Evolutionary conservation across 352 stramenopile species (phyloP).

Genomic region (Thalassiosira hispida): DNA sequence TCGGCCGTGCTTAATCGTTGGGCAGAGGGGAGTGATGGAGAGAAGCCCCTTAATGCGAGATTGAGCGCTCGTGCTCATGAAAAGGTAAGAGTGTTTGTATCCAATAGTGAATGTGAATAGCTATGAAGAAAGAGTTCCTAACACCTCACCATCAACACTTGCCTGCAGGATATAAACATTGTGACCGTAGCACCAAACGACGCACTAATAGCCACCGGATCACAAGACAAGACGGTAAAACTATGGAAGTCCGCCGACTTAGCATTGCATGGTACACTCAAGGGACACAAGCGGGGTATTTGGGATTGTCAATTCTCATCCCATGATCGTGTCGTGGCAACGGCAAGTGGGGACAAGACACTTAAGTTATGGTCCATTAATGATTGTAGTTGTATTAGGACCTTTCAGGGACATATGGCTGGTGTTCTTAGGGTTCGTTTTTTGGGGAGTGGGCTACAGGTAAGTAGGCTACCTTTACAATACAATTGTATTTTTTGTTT

Average conservation of each 20-base stretch:
- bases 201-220: conserved; percentile 94
- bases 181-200: conserved; percentile 96
- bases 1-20: conserved; percentile 66
- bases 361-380: conserved; percentile 96
- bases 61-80: conserved; percentile 78
- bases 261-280: conserved; percentile 90
- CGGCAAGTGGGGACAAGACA: conserved; percentile 94
- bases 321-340: conserved; percentile 94
- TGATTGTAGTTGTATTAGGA: conserved; percentile 95
- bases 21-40: conserved; percentile 81
- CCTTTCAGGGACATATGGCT: conserved; percentile 91
- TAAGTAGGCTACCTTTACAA: conserved; percentile 31
- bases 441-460: conserved; percentile 68
- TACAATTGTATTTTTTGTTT: conserved; percentile 80
- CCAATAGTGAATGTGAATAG: not conserved
- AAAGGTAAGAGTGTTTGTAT: conserved; percentile 38
- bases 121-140: not conserved
- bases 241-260: conserved; percentile 93
- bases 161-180: conserved; percentile 97
- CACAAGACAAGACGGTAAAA: conserved; percentile 98
- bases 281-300: conserved; percentile 96
- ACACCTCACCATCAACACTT: conserved; percentile 33
- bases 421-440: conserved; percentile 80
- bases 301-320: conserved; percentile 97
- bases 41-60: conserved; percentile 71